Conservation (phyloP, 352 stramenopile species). For the Saprolegnia parasitica region DNA sequence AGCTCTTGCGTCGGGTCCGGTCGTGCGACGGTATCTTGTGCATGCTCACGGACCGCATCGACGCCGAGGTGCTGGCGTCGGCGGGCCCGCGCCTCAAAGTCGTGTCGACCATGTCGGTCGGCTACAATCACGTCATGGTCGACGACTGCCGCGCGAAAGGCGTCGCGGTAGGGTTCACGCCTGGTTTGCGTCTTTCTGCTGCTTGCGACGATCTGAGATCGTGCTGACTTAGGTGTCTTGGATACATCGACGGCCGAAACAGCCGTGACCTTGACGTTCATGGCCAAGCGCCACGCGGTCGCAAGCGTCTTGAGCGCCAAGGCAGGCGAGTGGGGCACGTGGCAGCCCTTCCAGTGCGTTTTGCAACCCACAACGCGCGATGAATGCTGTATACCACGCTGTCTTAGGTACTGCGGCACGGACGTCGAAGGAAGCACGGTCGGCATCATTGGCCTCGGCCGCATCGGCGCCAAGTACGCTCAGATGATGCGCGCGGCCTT, state of each 20-base stretch:
- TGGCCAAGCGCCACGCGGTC: conserved; percentile 50
- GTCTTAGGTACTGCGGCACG: conserved; percentile 54
- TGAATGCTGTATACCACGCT: neutral
- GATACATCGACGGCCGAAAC: conserved; percentile 78
- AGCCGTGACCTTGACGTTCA: conserved; percentile 62
- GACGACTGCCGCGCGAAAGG: conserved; percentile 55
- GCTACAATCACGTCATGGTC: conserved; percentile 89
- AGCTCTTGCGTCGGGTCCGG: conserved; percentile 47
- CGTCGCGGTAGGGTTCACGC: conserved; percentile 80
- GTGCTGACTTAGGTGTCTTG: conserved; percentile 44
- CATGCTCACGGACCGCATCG: conserved; percentile 64
- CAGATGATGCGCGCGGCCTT: conserved; percentile 75
- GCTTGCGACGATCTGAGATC: neutral
- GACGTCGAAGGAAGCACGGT: conserved; percentile 74
- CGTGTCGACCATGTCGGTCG: conserved; percentile 85
- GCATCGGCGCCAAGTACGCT: conserved; percentile 81
- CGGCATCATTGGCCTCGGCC: conserved; percentile 67
- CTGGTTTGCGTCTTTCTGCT: conserved; percentile 30
- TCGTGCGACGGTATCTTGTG: conserved; percentile 57
- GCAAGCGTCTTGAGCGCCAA: conserved; percentile 71
- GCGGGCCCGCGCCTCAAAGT: conserved; percentile 55
- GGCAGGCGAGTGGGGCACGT: conserved; percentile 65
- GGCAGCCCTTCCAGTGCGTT: conserved; percentile 60
- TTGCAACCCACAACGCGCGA: neutral
- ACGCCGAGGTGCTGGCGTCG: conserved; percentile 54